A percentile compares a stretch with the other conserved stretches of the same genome.
phyloP scores from a whole-genome alignment of 2,329 filamentous ascomycete genomes.

The Dothidotthia symphoricarpi region DNA sequence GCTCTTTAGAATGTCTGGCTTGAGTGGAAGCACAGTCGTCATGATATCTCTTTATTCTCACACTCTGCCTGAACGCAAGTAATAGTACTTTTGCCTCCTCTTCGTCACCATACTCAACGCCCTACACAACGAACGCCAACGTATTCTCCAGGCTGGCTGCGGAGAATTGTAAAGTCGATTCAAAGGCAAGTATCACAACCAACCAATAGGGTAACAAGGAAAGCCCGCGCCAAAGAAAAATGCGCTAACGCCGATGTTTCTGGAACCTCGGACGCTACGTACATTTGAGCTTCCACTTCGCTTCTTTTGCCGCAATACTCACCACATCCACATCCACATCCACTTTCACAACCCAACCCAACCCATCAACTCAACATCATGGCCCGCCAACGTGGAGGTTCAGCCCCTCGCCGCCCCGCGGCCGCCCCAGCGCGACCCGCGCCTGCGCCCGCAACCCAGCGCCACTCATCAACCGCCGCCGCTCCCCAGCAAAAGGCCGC shows the following conservation, averaged over 20 bases:
- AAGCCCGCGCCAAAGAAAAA: no score
- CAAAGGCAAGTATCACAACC: no score
- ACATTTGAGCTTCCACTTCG: conserved; percentile 13
- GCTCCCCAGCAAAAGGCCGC: conserved; percentile 36
- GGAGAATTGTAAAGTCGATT: no score
- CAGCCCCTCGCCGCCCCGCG: conserved; percentile 45
- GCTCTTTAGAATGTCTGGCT: no score
- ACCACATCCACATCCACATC: conserved; percentile 4
- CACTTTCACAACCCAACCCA: conserved; percentile 3
- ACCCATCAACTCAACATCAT: conserved; percentile 29
- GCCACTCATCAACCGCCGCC: conserved; percentile 59
- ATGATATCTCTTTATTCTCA: no score
- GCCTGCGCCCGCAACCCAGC: conserved; percentile 56
- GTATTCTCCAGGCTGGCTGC: no score
- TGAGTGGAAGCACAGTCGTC: no score
- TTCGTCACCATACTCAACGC: no score
- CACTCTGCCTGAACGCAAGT: no score
- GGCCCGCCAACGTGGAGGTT: conserved; percentile 51
- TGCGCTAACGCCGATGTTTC: conserved; percentile 23
- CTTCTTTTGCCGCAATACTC: conserved; percentile 10
- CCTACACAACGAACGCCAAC: no score
- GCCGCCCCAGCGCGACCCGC: conserved; percentile 55
- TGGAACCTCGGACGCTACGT: conserved; percentile 29
- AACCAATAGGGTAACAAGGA: no score
- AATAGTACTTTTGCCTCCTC: no score